phyloP scores from a whole-genome alignment of 306 rosid genomes.

The Bauhinia variegata region DNA sequence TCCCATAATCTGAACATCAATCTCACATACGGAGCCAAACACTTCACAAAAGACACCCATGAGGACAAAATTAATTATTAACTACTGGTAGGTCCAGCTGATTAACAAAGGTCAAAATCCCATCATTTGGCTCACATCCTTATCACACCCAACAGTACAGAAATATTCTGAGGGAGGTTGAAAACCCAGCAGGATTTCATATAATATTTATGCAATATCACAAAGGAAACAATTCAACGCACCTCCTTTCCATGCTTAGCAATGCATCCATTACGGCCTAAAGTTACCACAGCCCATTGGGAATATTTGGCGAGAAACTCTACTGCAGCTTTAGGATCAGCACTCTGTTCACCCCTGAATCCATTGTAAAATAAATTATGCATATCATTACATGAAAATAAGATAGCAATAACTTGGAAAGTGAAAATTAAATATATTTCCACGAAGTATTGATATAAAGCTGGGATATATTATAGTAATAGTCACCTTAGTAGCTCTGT shows the following conservation, averaged over 20 bases:
- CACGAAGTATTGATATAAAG: conserved; percentile 20
- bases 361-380: conserved; percentile 32
- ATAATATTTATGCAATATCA: not conserved
- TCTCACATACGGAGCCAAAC: not conserved
- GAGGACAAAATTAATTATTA: not conserved
- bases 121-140: not conserved
- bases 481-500: conserved; percentile 83
- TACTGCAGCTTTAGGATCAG: conserved; percentile 60
- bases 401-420: conserved; percentile 23
- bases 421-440: conserved; percentile 27
- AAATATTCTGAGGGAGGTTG: too few relatives aligned
- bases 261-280: conserved; percentile 82
- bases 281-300: conserved; percentile 90
- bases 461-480: conserved; percentile 6
- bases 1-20: not conserved
- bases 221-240: conserved; percentile 20
- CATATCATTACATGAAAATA: conserved; percentile 5
- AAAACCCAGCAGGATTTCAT: not conserved
- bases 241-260: conserved; percentile 96
- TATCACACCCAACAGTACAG: not conserved
- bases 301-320: conserved; percentile 78
- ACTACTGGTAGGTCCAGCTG: not conserved
- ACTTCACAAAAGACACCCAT: not conserved
- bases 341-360: conserved; percentile 60
- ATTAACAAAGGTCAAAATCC: conserved; percentile 18